These are phyloP conservation scores for Annulohypoxylon maeteangense DNA, from an alignment of 495 filamentous ascomycete species.

Conservation along the genomic window DNA sequence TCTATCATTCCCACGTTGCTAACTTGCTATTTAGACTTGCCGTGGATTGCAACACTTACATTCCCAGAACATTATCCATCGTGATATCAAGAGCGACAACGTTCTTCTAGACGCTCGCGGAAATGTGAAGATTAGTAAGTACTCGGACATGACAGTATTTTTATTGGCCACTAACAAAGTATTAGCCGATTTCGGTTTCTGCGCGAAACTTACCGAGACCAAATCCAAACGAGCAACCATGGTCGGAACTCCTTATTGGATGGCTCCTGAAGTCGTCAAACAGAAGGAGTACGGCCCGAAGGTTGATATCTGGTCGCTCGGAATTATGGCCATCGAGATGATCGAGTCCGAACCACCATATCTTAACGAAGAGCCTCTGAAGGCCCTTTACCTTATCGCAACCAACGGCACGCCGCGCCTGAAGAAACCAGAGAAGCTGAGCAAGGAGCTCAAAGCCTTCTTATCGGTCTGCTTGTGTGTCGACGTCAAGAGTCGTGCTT, in stretches of 20 bases:
- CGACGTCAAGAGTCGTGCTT: slow-evolving; percentile 93
- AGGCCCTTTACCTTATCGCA: slow-evolving; percentile 95
- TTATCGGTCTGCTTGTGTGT: slow-evolving; percentile 95
- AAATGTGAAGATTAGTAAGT: slow-evolving; percentile 97
- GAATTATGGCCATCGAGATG: slow-evolving; percentile 99
- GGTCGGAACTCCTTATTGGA: slow-evolving; percentile 99
- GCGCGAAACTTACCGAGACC: slow-evolving; percentile 95
- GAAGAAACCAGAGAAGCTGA: slow-evolving; percentile 97
- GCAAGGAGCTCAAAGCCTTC: slow-evolving; percentile 96
- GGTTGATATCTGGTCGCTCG: slow-evolving; percentile 98
- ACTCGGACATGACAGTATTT: background rate
- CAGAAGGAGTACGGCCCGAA: slow-evolving; percentile 98
- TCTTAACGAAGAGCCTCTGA: slow-evolving; percentile 96
- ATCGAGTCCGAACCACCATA: slow-evolving; percentile 98
- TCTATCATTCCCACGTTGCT: slow-evolving; percentile 44
- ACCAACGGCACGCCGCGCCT: slow-evolving; percentile 96
- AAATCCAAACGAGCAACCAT: slow-evolving; percentile 98
- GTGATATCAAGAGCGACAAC: slow-evolving; percentile 99
- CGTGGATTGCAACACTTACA: slow-evolving; percentile 94
- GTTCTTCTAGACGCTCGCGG: slow-evolving; percentile 92
- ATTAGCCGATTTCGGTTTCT: slow-evolving; percentile 97
- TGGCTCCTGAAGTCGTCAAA: slow-evolving; percentile 99
- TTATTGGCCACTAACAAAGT: slow-evolving; percentile 47
- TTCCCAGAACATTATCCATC: slow-evolving; percentile 95
- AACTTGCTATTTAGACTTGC: slow-evolving; percentile 76